Evolutionary conservation across 1,284 basidiomycete species (phyloP).

Genomic region (Laetiporus sulphureus): DNA sequence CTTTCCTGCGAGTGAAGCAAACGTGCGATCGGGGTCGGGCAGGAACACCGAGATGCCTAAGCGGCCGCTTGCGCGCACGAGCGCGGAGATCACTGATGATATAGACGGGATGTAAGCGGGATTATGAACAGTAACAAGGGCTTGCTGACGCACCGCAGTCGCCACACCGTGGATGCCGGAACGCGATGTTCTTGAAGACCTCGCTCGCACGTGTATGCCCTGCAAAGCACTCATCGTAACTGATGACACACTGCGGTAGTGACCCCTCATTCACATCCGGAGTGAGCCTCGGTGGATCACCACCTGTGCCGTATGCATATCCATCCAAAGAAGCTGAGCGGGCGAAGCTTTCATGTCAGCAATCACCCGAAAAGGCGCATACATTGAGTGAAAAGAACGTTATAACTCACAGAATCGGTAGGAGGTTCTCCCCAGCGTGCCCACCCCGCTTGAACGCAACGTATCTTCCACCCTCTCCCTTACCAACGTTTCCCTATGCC

Average conservation of each 20-base stretch:
- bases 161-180: constrained; percentile 35
- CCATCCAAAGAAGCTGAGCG: constrained; percentile 22
- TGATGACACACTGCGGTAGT: constrained; percentile 16
- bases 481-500: constrained; percentile 14
- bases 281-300: constrained; percentile 13
- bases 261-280: constrained; percentile 2
- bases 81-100: constrained; percentile 34
- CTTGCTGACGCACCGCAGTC: constrained; percentile 47
- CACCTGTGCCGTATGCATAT: constrained; percentile 17
- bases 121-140: constrained; percentile 6
- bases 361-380: not conserved
- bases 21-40: constrained; percentile 22
- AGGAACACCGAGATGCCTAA: constrained; percentile 40
- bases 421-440: constrained; percentile 13
- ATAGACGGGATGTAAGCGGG: not conserved
- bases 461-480: constrained; percentile 13
- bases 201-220: constrained; percentile 16
- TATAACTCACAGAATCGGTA: constrained; percentile 21
- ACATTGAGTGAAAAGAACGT: not conserved
- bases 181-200: constrained; percentile 41
- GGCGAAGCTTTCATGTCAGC: no score
- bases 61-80: constrained; percentile 36
- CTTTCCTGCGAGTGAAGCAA: constrained; percentile 12
- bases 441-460: constrained; percentile 13
- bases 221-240: constrained; percentile 18